Evolutionary conservation across 306 rosid genomes (phyloP).

Genomic region (Echinosophora koreensis): DNA sequence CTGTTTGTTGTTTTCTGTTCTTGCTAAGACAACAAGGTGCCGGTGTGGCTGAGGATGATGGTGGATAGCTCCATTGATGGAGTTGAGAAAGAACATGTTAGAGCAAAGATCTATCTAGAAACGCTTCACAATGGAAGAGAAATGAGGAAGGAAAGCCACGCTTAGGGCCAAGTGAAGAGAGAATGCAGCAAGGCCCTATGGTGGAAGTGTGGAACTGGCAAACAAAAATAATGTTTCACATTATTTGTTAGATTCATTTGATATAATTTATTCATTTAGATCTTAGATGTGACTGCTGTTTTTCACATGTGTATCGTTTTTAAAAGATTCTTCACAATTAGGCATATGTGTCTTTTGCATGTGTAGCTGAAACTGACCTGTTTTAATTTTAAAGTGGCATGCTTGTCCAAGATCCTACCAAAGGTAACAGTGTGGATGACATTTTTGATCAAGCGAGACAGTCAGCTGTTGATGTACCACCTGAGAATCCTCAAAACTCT

Average conservation of each 20-base stretch:
- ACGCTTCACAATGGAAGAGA: background rate
- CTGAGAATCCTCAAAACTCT: constrained; percentile 54
- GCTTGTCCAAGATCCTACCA: constrained; percentile 90
- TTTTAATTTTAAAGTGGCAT: constrained; percentile 71
- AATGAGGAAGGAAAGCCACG: background rate
- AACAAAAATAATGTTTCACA: background rate
- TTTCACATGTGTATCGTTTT: background rate
- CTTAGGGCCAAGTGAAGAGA: no score
- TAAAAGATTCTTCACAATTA: background rate
- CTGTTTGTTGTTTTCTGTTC: background rate
- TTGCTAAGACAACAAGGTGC: no score
- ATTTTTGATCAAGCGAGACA: constrained; percentile 74
- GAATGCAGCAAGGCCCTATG: background rate
- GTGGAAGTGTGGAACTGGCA: background rate
- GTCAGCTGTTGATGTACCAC: constrained; percentile 59
- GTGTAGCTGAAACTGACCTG: background rate
- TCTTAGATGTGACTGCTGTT: constrained; percentile 21
- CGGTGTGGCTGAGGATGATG: background rate
- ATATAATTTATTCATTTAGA: constrained; percentile 8
- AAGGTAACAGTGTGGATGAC: constrained; percentile 66
- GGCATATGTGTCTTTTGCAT: background rate
- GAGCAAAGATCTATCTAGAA: background rate
- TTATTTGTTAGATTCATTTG: background rate
- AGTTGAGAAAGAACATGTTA: background rate
- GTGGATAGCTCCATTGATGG: background rate